These are phyloP conservation scores for Annulohypoxylon nitens DNA, from an alignment of 495 filamentous ascomycete genomes.

Conservation along the genomic window DNA sequence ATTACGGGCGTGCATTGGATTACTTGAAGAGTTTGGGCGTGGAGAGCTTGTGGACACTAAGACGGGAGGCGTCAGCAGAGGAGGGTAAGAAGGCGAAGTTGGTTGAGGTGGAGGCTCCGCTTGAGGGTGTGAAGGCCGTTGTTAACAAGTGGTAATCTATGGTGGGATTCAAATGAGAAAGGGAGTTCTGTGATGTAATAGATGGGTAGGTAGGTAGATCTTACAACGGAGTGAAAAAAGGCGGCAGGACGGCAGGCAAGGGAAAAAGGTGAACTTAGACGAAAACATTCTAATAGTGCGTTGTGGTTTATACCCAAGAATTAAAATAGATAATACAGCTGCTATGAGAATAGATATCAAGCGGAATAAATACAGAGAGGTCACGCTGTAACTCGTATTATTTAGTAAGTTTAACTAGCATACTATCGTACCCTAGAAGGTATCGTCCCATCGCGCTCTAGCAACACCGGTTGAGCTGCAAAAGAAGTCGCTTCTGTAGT, in stretches of 20 bases:
- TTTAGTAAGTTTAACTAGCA: constrained; percentile 9
- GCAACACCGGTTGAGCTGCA: background rate
- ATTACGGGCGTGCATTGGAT: constrained; percentile 63
- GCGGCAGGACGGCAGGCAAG: background rate
- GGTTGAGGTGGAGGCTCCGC: constrained; percentile 45
- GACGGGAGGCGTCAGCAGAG: constrained; percentile 44
- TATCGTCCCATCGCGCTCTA: background rate
- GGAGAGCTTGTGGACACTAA: constrained; percentile 62
- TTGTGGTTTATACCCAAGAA: constrained; percentile 24
- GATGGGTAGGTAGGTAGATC: background rate
- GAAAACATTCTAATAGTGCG: background rate
- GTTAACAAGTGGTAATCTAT: constrained; percentile 40
- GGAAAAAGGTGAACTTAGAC: constrained; percentile 1
- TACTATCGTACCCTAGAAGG: constrained; percentile 12
- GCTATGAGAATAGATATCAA: background rate
- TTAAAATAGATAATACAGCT: background rate
- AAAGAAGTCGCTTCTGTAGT: constrained; percentile 10
- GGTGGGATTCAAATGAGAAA: background rate
- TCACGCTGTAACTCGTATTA: constrained; percentile 12
- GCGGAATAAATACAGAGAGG: background rate
- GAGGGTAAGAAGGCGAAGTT: constrained; percentile 47
- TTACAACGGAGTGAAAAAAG: background rate
- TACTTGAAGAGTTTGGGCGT: constrained; percentile 67
- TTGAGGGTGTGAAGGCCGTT: constrained; percentile 35
- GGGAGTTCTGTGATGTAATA: background rate